Evolutionary conservation across 257 asterid species (phyloP).

Genomic region (Primulina huaijiensis): DNA sequence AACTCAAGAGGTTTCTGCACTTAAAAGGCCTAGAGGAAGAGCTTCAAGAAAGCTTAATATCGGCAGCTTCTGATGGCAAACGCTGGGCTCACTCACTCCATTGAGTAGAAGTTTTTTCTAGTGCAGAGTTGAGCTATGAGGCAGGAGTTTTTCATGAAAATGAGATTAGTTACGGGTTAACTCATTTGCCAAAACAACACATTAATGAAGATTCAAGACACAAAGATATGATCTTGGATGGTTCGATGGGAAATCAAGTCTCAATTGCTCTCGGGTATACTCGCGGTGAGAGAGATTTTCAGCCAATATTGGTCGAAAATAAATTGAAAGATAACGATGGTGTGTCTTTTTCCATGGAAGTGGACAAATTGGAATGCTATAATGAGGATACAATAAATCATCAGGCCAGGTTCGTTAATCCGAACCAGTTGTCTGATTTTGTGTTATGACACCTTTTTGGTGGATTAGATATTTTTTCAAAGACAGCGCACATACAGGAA

Average conservation of each 20-base stretch:
- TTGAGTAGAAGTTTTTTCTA: slow-evolving; percentile 24
- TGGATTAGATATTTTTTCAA: background rate
- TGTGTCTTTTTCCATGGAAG: slow-evolving; percentile 30
- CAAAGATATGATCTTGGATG: slow-evolving; percentile 27
- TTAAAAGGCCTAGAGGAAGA: slow-evolving; percentile 42
- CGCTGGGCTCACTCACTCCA: slow-evolving; percentile 30
- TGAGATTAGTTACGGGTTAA: slow-evolving; percentile 27
- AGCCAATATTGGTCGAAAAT: slow-evolving; percentile 24
- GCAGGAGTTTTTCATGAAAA: slow-evolving; percentile 31
- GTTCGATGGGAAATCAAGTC: slow-evolving; percentile 34
- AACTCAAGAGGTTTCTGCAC: slow-evolving; percentile 36
- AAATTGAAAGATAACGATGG: slow-evolving; percentile 29
- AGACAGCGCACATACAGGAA: slow-evolving; percentile 5
- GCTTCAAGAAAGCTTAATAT: slow-evolving; percentile 31
- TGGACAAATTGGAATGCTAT: slow-evolving; percentile 44
- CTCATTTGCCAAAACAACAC: slow-evolving; percentile 23
- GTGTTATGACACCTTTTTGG: slow-evolving; percentile 36
- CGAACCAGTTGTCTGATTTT: slow-evolving; percentile 56
- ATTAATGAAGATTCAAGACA: slow-evolving; percentile 26
- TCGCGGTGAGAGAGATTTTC: slow-evolving; percentile 31
- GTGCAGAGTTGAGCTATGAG: slow-evolving; percentile 31
- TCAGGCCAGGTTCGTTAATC: slow-evolving; percentile 49
- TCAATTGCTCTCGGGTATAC: slow-evolving; percentile 60
- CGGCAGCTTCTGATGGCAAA: slow-evolving; percentile 28
- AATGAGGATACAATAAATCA: slow-evolving; percentile 47